A percentile compares a stretch with the other conserved stretches of the same genome.
These are phyloP conservation scores for Porogramme epimiltina DNA, from an alignment of 1,284 basidiomycete genomes.

Conservation along the genomic window DNA sequence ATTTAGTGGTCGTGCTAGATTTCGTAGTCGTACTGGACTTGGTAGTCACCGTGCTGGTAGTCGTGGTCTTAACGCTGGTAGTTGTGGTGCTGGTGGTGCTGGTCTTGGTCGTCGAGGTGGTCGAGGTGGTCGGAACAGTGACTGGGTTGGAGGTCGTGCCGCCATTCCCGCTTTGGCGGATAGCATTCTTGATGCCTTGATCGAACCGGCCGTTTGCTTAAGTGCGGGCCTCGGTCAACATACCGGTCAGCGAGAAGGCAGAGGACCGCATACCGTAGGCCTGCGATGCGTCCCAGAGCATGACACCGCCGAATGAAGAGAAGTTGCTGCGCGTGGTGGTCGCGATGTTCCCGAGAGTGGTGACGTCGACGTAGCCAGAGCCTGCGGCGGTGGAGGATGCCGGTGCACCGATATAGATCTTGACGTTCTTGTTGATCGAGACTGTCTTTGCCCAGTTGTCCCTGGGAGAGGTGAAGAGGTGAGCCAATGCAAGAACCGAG, in stretches of 20 bases:
- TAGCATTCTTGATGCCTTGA: slow-evolving; percentile 50
- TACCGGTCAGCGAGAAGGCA: background rate
- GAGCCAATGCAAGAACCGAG: background rate
- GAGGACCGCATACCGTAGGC: slow-evolving; percentile 46
- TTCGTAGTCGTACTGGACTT: slow-evolving; percentile 9
- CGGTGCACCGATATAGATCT: slow-evolving; percentile 65
- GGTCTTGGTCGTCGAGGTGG: slow-evolving; percentile 25
- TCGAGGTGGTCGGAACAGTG: slow-evolving; percentile 24
- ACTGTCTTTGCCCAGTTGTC: slow-evolving; percentile 63
- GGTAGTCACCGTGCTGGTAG: slow-evolving; percentile 19
- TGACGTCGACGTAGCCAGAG: slow-evolving; percentile 52
- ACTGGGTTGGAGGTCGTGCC: slow-evolving; percentile 18
- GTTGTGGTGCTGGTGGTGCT: slow-evolving; percentile 31
- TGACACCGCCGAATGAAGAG: slow-evolving; percentile 69
- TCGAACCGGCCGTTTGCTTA: slow-evolving; percentile 57
- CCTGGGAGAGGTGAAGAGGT: slow-evolving; percentile 37
- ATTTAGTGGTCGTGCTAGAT: slow-evolving; percentile 25
- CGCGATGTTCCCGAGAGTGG: slow-evolving; percentile 47
- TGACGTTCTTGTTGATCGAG: slow-evolving; percentile 60
- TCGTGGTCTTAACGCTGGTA: slow-evolving; percentile 19
- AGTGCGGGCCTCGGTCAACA: background rate
- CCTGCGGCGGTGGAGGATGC: slow-evolving; percentile 50
- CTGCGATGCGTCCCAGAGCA: slow-evolving; percentile 69
- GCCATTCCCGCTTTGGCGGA: slow-evolving; percentile 38
- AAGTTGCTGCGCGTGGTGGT: slow-evolving; percentile 46